Evolutionary conservation across 352 stramenopile species (phyloP).

Genomic region (Phytophthora foliorum): DNA sequence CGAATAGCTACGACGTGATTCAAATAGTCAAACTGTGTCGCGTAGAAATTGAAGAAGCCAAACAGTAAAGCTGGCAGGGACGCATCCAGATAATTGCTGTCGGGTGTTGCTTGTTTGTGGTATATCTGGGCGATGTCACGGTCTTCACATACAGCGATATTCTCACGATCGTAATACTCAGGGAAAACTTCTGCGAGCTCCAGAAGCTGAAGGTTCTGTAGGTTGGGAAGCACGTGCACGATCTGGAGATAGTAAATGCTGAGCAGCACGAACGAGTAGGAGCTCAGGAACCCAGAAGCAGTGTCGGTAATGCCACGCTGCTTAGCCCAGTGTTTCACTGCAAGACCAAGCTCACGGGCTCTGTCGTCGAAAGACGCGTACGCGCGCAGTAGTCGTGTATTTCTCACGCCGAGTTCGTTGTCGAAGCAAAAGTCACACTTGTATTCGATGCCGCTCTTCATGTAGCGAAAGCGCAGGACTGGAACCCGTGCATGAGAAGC

Average conservation of each 20-base stretch:
- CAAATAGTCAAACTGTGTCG: conserved; percentile 95
- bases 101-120: conserved; percentile 21
- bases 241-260: conserved; percentile 96
- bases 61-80: conserved; percentile 82
- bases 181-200: conserved; percentile 26
- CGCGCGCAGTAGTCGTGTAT: conserved; percentile 77
- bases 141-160: conserved; percentile 63
- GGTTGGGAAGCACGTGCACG: conserved; percentile 92
- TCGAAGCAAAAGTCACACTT: conserved; percentile 84
- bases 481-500: conserved; percentile 69
- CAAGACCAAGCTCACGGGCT: conserved; percentile 90
- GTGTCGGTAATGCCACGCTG: conserved; percentile 95
- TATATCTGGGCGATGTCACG: conserved; percentile 37
- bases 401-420: conserved; percentile 75
- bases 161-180: conserved; percentile 45
- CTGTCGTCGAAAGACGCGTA: conserved; percentile 75
- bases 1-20: conserved; percentile 91
- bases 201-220: conserved; percentile 84
- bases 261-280: conserved; percentile 98
- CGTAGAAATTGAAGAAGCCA: conserved; percentile 97
- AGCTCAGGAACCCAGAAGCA: conserved; percentile 94
- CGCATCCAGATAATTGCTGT: not conserved
- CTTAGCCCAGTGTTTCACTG: conserved; percentile 98
- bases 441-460: conserved; percentile 30
- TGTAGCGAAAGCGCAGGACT: conserved; percentile 72